These are phyloP conservation scores for Pseudomonodictys pantanalensis DNA, from an alignment of 495 filamentous ascomycete species.

Conservation along the genomic window DNA sequence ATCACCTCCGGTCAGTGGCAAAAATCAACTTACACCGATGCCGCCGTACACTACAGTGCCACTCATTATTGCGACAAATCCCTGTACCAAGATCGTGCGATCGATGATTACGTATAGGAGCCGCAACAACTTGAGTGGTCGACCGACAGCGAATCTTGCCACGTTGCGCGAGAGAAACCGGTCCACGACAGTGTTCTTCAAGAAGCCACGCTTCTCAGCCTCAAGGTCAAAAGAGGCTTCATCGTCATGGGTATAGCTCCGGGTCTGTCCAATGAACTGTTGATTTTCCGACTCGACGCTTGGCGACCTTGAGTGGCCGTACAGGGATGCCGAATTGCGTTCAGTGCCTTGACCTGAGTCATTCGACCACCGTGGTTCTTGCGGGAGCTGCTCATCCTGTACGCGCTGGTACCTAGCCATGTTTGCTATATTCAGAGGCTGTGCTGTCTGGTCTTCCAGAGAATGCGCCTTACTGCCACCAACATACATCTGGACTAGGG, in stretches of 20 bases:
- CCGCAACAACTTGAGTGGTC: conserved; percentile 56
- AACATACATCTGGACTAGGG: conserved; percentile 47
- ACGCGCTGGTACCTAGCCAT: conserved; percentile 61
- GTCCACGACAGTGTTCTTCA: conserved; percentile 48
- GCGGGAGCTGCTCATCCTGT: conserved; percentile 44
- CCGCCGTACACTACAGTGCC: conserved; percentile 69
- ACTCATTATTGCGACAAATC: conserved; percentile 60
- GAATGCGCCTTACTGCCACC: conserved; percentile 48
- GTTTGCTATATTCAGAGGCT: conserved; percentile 66
- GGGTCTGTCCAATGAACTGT: conserved; percentile 44
- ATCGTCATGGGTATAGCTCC: conserved; percentile 51
- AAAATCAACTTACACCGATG: conserved; percentile 56
- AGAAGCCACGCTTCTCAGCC: conserved; percentile 44
- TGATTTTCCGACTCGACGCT: conserved; percentile 52
- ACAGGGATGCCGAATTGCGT: conserved; percentile 62
- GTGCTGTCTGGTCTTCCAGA: conserved; percentile 52
- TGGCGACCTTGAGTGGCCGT: conserved; percentile 60
- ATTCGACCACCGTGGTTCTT: conserved; percentile 65
- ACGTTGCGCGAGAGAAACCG: conserved; percentile 47
- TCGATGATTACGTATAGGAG: conserved; percentile 61
- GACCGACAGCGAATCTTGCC: conserved; percentile 58
- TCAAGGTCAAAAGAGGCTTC: conserved; percentile 45
- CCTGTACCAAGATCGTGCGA: conserved; percentile 60
- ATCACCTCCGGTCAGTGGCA: conserved; percentile 4
- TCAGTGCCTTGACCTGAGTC: conserved; percentile 92